phyloP scores from a whole-genome alignment of 441 rosid genomes.

The Breynia disticha region DNA sequence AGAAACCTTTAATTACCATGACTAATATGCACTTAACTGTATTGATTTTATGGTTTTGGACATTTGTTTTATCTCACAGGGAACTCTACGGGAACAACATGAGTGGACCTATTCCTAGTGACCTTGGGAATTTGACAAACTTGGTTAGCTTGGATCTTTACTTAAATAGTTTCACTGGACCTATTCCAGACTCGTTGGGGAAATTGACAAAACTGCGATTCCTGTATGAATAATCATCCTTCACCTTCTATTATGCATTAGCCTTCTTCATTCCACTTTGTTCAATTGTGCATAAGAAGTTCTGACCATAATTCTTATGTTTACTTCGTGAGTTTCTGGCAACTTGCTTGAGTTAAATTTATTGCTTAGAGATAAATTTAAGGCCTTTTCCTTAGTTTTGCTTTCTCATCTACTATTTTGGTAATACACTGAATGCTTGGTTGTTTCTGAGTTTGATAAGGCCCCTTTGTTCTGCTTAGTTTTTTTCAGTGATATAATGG shows the following conservation, averaged over 20 bases:
- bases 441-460: too few relatives aligned
- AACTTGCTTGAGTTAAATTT: too few relatives aligned
- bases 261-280: not conserved
- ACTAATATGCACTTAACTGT: too few relatives aligned
- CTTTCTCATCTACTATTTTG: too few relatives aligned
- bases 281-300: not conserved
- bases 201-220: slow-evolving; percentile 78
- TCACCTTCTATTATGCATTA: not conserved
- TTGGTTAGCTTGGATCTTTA: slow-evolving; percentile 99
- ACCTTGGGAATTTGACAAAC: slow-evolving; percentile 82
- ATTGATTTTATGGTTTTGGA: not conserved
- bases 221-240: slow-evolving; percentile 49
- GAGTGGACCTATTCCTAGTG: slow-evolving; percentile 87
- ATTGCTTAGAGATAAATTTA: too few relatives aligned
- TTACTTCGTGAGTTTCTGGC: too few relatives aligned
- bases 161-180: slow-evolving; percentile 80
- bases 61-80: slow-evolving; percentile 32
- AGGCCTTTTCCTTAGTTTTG: too few relatives aligned
- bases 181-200: slow-evolving; percentile 80
- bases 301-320: too few relatives aligned
- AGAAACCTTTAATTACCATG: too few relatives aligned
- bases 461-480: too few relatives aligned
- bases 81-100: slow-evolving; percentile 87
- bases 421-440: too few relatives aligned
- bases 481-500: too few relatives aligned